These are phyloP conservation scores for Diaporthe caulivora DNA, from an alignment of 2,329 filamentous ascomycete species.

Conservation along the genomic window DNA sequence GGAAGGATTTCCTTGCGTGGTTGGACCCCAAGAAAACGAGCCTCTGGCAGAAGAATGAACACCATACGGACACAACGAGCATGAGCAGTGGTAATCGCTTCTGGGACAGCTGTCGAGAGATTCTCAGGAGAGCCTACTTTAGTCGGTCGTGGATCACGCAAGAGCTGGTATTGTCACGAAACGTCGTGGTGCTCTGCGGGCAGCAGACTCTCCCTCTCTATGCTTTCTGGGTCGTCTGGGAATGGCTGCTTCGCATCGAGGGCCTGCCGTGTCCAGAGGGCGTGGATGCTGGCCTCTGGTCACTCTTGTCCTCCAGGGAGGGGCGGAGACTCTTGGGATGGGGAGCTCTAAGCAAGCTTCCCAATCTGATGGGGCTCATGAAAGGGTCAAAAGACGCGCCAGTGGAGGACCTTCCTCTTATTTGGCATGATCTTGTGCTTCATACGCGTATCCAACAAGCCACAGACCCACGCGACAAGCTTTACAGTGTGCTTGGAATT, in stretches of 20 bases:
- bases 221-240: background rate
- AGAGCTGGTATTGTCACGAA: slow-evolving; percentile 9
- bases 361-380: slow-evolving; percentile 9
- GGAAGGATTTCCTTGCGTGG: background rate
- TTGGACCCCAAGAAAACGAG: background rate
- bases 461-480: slow-evolving; percentile 5
- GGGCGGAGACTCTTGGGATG: background rate
- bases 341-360: slow-evolving; percentile 1
- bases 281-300: background rate
- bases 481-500: slow-evolving; percentile 13
- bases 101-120: background rate
- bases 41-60: background rate
- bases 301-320: background rate
- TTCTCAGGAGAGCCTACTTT: background rate
- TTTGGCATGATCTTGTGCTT: slow-evolving; percentile 15
- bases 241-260: slow-evolving; percentile 8
- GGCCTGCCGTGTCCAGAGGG: background rate
- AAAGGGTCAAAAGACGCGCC: background rate
- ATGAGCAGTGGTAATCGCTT: background rate
- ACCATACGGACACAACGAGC: background rate
- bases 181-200: slow-evolving; percentile 9
- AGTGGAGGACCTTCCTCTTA: background rate
- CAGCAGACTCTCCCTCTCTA: slow-evolving; percentile 12
- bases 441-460: slow-evolving; percentile 5
- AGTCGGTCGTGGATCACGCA: slow-evolving; percentile 12